A percentile compares a stretch with the other conserved stretches of the same genome.
Evolutionary conservation across 768 basidiomycete genomes (phyloP).

Genomic region (Albatrellus ellisii): DNA sequence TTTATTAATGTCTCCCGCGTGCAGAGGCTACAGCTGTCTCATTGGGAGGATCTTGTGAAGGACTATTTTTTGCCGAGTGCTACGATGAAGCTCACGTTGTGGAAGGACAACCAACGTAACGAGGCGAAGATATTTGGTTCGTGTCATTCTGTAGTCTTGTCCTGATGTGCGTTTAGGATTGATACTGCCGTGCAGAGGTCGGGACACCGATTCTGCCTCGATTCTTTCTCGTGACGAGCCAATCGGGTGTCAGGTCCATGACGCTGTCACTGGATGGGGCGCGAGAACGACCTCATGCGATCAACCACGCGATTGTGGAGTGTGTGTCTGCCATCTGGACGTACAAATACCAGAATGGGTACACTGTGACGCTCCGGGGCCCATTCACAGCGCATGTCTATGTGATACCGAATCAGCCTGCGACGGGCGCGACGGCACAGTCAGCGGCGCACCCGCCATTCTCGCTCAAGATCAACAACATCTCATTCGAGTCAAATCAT

Average conservation of each 20-base stretch:
- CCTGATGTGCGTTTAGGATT: neutral
- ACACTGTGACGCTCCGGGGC: slow-evolving; percentile 64
- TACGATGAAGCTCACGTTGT: slow-evolving; percentile 69
- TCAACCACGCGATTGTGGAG: slow-evolving; percentile 41
- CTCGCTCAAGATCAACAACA: slow-evolving; percentile 53
- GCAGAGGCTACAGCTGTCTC: slow-evolving; percentile 50
- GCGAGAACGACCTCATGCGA: slow-evolving; percentile 45
- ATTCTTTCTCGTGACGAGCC: slow-evolving; percentile 75
- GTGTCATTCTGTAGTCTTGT: slow-evolving; percentile 17
- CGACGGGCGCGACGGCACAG: slow-evolving; percentile 6
- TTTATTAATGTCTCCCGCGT: neutral
- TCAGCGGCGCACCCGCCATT: slow-evolving; percentile 11
- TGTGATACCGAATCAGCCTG: slow-evolving; percentile 18
- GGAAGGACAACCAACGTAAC: slow-evolving; percentile 69
- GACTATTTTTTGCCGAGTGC: slow-evolving; percentile 64
- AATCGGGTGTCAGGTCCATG: slow-evolving; percentile 80
- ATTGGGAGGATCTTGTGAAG: slow-evolving; percentile 52
- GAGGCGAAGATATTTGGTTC: slow-evolving; percentile 80
- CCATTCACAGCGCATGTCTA: slow-evolving; percentile 56
- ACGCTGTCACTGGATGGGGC: slow-evolving; percentile 67
- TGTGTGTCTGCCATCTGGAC: slow-evolving; percentile 71
- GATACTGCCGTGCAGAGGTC: slow-evolving; percentile 44
- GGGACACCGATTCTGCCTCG: slow-evolving; percentile 68
- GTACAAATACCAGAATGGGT: slow-evolving; percentile 68
- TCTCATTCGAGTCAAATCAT: slow-evolving; percentile 58